Conservation (phyloP, 2,329 filamentous ascomycete genomes). For the Neonectria magnoliae region DNA sequence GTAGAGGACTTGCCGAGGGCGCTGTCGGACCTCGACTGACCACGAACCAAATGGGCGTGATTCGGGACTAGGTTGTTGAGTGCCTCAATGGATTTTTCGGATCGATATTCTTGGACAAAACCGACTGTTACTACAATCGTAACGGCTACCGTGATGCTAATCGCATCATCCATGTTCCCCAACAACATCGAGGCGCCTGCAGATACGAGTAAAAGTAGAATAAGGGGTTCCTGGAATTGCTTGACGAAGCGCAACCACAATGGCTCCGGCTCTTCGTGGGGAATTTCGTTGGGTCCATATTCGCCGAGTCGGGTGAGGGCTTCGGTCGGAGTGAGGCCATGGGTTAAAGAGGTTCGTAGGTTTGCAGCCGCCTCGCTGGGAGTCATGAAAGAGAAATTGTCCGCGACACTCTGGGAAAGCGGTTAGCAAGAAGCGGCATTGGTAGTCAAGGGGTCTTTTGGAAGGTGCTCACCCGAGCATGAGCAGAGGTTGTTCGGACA, state of each 20-base stretch:
- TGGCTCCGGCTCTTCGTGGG: constrained; percentile 91
- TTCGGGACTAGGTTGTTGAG: constrained; percentile 94
- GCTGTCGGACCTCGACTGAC: constrained; percentile 49
- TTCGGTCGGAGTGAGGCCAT: constrained; percentile 83
- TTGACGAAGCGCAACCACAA: constrained; percentile 95
- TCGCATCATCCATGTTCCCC: constrained; percentile 92
- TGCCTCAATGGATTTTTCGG: constrained; percentile 96
- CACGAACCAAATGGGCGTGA: constrained; percentile 91
- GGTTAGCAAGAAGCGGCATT: constrained; percentile 26
- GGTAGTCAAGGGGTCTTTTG: not conserved
- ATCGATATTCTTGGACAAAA: constrained; percentile 97
- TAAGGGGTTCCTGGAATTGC: constrained; percentile 96
- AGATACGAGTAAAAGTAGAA: constrained; percentile 88
- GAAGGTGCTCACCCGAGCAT: constrained; percentile 60
- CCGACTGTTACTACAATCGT: constrained; percentile 97
- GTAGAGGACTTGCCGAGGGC: constrained; percentile 36
- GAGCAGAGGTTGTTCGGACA: constrained; percentile 62
- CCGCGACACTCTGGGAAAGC: constrained; percentile 60
- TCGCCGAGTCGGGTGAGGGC: constrained; percentile 81
- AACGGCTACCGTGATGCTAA: constrained; percentile 95
- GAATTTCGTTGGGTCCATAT: constrained; percentile 92
- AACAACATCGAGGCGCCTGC: constrained; percentile 89
- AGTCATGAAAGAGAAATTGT: constrained; percentile 74
- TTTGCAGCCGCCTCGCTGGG: constrained; percentile 80
- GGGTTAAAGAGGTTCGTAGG: constrained; percentile 82